Evolutionary conservation across 108 stramenopile genomes (phyloP).

Genomic region (Skeletonema tropicum): DNA sequence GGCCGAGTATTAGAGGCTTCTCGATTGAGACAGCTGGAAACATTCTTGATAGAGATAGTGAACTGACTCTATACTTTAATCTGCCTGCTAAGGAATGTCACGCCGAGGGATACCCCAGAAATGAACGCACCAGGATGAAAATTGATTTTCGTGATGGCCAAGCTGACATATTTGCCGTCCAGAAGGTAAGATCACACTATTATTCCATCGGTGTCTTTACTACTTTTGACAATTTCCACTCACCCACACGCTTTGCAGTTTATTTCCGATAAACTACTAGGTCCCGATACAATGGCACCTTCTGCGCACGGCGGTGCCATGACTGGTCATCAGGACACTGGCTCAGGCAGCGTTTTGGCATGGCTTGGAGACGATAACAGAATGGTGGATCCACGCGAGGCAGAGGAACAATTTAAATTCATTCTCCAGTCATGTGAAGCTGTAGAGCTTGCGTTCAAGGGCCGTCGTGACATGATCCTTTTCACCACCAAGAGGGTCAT

Average conservation of each 20-base stretch:
- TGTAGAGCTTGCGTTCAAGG: conserved; percentile 69
- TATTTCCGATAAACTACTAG: conserved; percentile 61
- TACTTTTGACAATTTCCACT: no score
- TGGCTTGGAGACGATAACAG: conserved; percentile 65
- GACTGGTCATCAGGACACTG: conserved; percentile 19
- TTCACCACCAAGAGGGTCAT: conserved; percentile 64
- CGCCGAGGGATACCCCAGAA: conserved; percentile 45
- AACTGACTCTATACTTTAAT: conserved; percentile 63
- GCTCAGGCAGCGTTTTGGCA: conserved; percentile 45
- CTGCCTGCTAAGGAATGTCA: conserved; percentile 21
- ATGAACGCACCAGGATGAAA: conserved; percentile 45
- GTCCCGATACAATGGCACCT: conserved; percentile 43
- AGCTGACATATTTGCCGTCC: conserved; percentile 65
- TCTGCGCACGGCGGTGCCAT: conserved; percentile 31
- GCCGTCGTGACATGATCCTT: conserved; percentile 59
- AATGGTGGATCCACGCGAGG: conserved; percentile 54
- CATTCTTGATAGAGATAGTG: conserved; percentile 63
- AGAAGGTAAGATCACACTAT: conserved; percentile 8
- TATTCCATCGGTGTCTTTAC: no score
- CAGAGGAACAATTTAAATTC: conserved; percentile 49
- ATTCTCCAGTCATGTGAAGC: conserved; percentile 60
- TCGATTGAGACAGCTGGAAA: conserved; percentile 78
- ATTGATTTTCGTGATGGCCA: conserved; percentile 65
- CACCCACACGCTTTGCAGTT: conserved; percentile 13
- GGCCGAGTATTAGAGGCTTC: conserved; percentile 64